Conservation (phyloP, 352 stramenopile species). For the Pythium volutum region DNA sequence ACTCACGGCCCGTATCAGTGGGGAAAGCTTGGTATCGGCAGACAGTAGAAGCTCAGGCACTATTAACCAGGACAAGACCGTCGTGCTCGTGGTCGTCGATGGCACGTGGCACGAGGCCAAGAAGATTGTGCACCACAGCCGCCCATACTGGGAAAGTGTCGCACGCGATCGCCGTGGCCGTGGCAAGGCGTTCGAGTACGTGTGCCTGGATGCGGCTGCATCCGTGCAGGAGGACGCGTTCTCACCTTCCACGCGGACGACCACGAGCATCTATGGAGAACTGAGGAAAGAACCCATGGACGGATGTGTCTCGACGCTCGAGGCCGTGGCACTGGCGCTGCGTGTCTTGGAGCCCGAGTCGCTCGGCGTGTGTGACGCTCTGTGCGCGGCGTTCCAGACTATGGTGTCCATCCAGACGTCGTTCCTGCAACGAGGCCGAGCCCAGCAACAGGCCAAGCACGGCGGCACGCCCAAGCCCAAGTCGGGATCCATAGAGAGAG, state of each 20-base stretch:
- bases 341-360: constrained; percentile 35
- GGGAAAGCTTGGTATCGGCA: background rate
- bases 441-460: constrained; percentile 14
- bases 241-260: background rate
- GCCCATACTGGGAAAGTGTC: constrained; percentile 35
- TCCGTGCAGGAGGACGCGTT: background rate
- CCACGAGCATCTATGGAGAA: constrained; percentile 60
- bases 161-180: constrained; percentile 23
- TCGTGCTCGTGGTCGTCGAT: constrained; percentile 64
- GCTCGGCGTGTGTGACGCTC: constrained; percentile 21
- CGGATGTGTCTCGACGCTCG: constrained; percentile 70
- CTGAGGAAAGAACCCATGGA: constrained; percentile 68
- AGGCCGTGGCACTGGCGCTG: constrained; percentile 57
- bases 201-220: constrained; percentile 35
- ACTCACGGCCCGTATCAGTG: background rate
- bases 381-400: constrained; percentile 42
- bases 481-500: background rate
- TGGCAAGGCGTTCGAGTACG: constrained; percentile 39
- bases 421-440: constrained; percentile 28
- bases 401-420: constrained; percentile 61
- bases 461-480: constrained; percentile 20
- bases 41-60: background rate
- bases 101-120: constrained; percentile 83
- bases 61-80: background rate
- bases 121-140: constrained; percentile 61